A percentile compares a stretch with the other conserved stretches of the same genome.
Evolutionary conservation across 2,329 filamentous ascomycete genomes (phyloP).

Genomic region (Teratosphaeria nubilosa): DNA sequence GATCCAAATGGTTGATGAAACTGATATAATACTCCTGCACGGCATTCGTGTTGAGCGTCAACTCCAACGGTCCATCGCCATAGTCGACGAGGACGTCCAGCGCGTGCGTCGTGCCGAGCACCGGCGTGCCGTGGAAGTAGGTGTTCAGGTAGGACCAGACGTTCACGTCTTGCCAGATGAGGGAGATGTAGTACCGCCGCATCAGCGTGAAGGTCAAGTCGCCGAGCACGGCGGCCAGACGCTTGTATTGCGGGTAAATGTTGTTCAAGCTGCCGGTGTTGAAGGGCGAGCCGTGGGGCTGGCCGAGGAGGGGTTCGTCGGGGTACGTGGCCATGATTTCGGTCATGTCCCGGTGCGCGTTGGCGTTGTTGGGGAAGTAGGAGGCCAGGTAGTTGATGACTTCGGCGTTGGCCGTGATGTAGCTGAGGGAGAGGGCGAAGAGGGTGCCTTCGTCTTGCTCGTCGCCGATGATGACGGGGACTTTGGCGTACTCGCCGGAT

Average conservation of each 20-base stretch:
- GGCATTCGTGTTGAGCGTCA: constrained; percentile 20
- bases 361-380: constrained; percentile 44
- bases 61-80: neutral
- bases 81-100: constrained; percentile 42
- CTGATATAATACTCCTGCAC: constrained; percentile 62
- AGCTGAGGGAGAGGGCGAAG: constrained; percentile 59
- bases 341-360: constrained; percentile 29
- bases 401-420: constrained; percentile 52
- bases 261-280: constrained; percentile 59
- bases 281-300: constrained; percentile 60
- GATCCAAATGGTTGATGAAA: constrained; percentile 61
- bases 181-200: constrained; percentile 53
- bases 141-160: constrained; percentile 66
- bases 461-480: constrained; percentile 59
- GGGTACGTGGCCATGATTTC: constrained; percentile 55
- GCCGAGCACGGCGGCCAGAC: constrained; percentile 60
- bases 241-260: constrained; percentile 67
- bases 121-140: constrained; percentile 59
- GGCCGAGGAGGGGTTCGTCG: constrained; percentile 29
- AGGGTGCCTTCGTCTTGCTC: constrained; percentile 75
- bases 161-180: constrained; percentile 39
- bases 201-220: constrained; percentile 66
- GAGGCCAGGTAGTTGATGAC: constrained; percentile 53
- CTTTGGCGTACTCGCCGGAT: constrained; percentile 46
- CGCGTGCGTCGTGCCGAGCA: constrained; percentile 65